Base-by-base conservation (phyloP, 1,139 yeast genomes). In the Geotrichum carabidarum region DNA sequence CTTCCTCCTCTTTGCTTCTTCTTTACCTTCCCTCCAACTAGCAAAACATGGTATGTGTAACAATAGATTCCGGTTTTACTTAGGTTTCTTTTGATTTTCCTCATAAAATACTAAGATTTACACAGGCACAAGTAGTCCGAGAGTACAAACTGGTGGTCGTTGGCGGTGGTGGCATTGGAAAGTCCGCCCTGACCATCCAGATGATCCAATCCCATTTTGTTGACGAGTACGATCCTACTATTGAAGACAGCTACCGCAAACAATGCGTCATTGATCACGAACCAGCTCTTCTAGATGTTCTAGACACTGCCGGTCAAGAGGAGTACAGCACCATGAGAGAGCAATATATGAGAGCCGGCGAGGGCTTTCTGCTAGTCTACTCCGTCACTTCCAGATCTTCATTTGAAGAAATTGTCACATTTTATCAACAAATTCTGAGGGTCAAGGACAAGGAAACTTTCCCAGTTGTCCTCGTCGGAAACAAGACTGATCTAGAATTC, bases 121-220 rank as follows among this genome's bases (percentile, higher is more conserved):
- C 3, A 22, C 27, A 44, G 48, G 48, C 48, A 9, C 48, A 46
- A 36, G 43, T 46, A 8, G 43, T 38, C 1, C 47, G 70, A 54
- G 78, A 74, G 57, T 89, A 83, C 69, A 88, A 91, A 69, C 74
- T 90, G 59, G 97, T 90, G 9, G 96, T 90, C 53, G 96, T 90
- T 57, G 98, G 97, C 57, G 96, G 96, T 45, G 97, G 97, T 70
- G 96, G 96, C 74, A 97, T 90, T 58, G 98, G 98, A 74, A 90
- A 90, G 71, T 85, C 95, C 22, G 96, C 97, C 8, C 75, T 90
- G 61, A 90, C 98, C 48, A 90, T 91, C 60, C 95, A 91, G 31
- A 77, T 83, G 48, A 48, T 53, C 8, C 51, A 49, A 22, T 32
- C 48, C 8, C 53, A 50, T 37, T 56, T 56, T 30, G 95, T 91